Evolutionary conservation across 129 eudicot species (phyloP), one percentile per base, ranked within the genome.

Genomic region (Ambrosia artemisiifolia): DNA sequence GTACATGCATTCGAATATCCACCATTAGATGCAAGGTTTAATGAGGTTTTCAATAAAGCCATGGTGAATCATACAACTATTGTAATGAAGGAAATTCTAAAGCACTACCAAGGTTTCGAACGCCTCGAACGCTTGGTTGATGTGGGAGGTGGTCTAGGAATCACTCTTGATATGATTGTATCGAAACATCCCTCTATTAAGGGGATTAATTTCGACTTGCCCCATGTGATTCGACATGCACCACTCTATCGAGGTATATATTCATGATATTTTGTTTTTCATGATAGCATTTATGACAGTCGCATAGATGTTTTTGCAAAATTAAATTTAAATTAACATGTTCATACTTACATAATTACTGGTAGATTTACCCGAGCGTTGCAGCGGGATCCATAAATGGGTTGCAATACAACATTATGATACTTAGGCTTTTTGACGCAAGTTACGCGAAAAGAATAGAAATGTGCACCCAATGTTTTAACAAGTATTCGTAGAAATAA

Each of bases 121-220:
- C 47, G 67, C 46, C 56, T 77, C 2, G 62, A 77, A 24, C 35
- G 7, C 3, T 16, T 82, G 24, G 79, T 82, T 0, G 85, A 82
- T 72, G 80, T 82, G 1, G 85, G 85, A 28, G 85, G 85, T 30
- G 82, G 82, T 36, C 63, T 77, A 59, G 85, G 85, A 33, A 48
- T 62, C 46, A 67, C 72, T 55, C 76, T 82, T 33, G 68, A 43
- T 6, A 24, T 61, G 16, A 73, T 82, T 5, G 57, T 72, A 24
- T 65, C 70, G 0, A 78, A 82, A 34, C 46, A 77, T 43, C 79
- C 86, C 9, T 34, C 5, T 0, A 82, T 82, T 47, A 42, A 50
- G 7, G 86, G 82, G 6, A 72, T 78, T 59, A 81, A 81, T 46
- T 81, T 81, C 7, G 85, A 81, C 44, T 67, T 81, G 63, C 82